These are phyloP conservation scores for Chaetomium cochliodes DNA, from an alignment of 495 filamentous ascomycete species.

Conservation along the genomic window DNA sequence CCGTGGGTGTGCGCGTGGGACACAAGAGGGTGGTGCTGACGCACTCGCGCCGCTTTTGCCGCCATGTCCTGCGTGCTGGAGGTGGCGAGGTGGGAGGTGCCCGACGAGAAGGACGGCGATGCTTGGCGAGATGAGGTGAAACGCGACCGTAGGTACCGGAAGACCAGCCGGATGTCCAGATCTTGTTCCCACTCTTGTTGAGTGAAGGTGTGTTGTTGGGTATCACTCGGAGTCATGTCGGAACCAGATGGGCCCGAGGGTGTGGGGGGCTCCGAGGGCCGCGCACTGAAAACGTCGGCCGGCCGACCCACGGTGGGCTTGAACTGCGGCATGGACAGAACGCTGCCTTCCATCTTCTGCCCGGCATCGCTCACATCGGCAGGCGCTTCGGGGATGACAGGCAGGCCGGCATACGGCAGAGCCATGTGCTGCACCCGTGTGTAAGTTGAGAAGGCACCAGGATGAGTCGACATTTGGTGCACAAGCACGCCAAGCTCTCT, in stretches of 20 bases:
- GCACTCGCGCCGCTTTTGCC: slow-evolving; percentile 75
- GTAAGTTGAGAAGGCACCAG: slow-evolving; percentile 79
- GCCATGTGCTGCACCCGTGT: slow-evolving; percentile 51
- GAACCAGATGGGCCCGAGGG: slow-evolving; percentile 12
- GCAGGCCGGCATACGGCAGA: slow-evolving; percentile 56
- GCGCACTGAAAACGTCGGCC: slow-evolving; percentile 29
- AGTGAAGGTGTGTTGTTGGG: slow-evolving; percentile 37
- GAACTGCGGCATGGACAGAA: slow-evolving; percentile 44
- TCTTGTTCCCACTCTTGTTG: slow-evolving; percentile 87
- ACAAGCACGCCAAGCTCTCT: slow-evolving; percentile 82
- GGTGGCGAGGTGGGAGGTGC: slow-evolving; percentile 46
- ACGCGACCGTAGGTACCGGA: slow-evolving; percentile 75
- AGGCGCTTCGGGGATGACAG: slow-evolving; percentile 51
- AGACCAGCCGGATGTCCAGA: slow-evolving; percentile 82
- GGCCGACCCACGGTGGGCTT: slow-evolving; percentile 49
- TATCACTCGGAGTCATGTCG: slow-evolving; percentile 17
- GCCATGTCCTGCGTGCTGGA: slow-evolving; percentile 61
- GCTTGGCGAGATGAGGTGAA: slow-evolving; percentile 52
- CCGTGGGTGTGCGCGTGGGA: slow-evolving; percentile 40
- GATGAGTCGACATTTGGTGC: slow-evolving; percentile 69
- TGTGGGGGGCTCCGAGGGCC: slow-evolving; percentile 23
- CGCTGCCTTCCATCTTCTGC: slow-evolving; percentile 27
- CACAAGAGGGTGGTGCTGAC: slow-evolving; percentile 82
- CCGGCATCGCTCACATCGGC: slow-evolving; percentile 32
- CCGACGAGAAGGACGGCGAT: slow-evolving; percentile 40